Conservation (phyloP, 2,329 filamentous ascomycete species). For the Penicillium sp. region DNA sequence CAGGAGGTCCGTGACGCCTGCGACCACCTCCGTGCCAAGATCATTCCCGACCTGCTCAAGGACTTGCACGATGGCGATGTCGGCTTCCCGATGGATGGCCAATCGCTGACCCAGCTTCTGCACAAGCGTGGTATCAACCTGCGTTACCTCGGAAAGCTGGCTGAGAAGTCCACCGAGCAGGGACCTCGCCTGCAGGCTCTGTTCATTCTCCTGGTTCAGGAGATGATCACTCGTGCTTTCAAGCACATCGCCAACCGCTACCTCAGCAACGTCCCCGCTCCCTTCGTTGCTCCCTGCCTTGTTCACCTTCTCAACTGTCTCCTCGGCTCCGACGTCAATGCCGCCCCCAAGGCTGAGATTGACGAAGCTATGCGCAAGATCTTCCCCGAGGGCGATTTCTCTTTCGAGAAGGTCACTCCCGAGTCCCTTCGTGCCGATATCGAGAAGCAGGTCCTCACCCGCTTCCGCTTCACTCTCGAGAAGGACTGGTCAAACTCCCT, state of each 20-base stretch:
- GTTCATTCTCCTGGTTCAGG: constrained; percentile 75
- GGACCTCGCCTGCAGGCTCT: constrained; percentile 75
- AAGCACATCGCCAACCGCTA: constrained; percentile 86
- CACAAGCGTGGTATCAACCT: constrained; percentile 98
- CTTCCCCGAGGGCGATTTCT: constrained; percentile 79
- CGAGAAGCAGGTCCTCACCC: constrained; percentile 67
- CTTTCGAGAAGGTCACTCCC: constrained; percentile 77
- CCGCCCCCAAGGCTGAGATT: constrained; percentile 74
- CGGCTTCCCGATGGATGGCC: constrained; percentile 98
- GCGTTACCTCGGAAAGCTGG: constrained; percentile 87
- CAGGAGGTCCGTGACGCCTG: constrained; percentile 83
- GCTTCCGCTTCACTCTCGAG: constrained; percentile 76
- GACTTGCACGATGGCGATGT: constrained; percentile 91
- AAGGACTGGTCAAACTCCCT: constrained; percentile 67
- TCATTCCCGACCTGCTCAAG: constrained; percentile 81
- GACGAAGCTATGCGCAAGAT: constrained; percentile 72
- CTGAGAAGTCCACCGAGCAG: constrained; percentile 65
- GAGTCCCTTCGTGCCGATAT: constrained; percentile 70
- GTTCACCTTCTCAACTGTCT: constrained; percentile 93
- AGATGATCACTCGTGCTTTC: constrained; percentile 94
- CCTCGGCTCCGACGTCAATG: constrained; percentile 73
- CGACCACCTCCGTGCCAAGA: constrained; percentile 70
- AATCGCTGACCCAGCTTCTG: constrained; percentile 80
- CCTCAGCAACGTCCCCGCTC: constrained; percentile 74
- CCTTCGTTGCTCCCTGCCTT: constrained; percentile 76